Conservation (phyloP, 805 yeast species). For the Metschnikowia chrysomelidarum region DNA sequence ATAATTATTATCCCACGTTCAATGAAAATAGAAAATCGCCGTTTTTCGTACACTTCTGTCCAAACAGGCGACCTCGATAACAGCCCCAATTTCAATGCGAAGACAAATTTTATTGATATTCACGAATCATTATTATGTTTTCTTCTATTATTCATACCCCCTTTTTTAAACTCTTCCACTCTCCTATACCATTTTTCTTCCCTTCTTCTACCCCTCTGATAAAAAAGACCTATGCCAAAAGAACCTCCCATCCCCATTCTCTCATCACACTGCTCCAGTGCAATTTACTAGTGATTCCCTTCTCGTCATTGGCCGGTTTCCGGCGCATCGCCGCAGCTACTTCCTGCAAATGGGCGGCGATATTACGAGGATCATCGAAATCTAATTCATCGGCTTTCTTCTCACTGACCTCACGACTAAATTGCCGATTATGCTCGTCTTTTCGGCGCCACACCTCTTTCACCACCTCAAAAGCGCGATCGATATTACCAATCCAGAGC, state of each 20-base stretch:
- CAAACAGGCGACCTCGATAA: too few relatives aligned
- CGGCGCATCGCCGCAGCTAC: slow-evolving; percentile 40
- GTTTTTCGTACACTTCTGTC: too few relatives aligned
- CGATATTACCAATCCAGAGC: slow-evolving; percentile 67
- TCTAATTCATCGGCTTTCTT: slow-evolving; percentile 14
- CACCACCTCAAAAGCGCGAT: slow-evolving; percentile 63
- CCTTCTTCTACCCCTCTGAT: too few relatives aligned
- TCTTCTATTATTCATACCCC: too few relatives aligned
- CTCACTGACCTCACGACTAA: slow-evolving; percentile 20
- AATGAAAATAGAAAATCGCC: too few relatives aligned
- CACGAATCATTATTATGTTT: too few relatives aligned
- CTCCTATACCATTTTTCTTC: too few relatives aligned
- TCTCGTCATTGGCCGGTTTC: slow-evolving; percentile 30
- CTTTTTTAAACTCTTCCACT: too few relatives aligned
- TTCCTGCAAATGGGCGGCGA: slow-evolving; percentile 36
- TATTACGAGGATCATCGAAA: slow-evolving; percentile 9
- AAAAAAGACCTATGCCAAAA: slow-evolving; percentile 35
- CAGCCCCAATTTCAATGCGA: too few relatives aligned
- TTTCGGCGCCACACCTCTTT: slow-evolving; percentile 70
- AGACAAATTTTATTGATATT: too few relatives aligned
- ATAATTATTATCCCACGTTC: too few relatives aligned
- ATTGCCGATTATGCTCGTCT: slow-evolving; percentile 38
- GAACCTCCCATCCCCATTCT: slow-evolving; percentile 76
- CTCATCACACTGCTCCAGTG: slow-evolving; percentile 73
- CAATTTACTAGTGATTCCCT: slow-evolving; percentile 46